Evolutionary conservation across 371 early-diverging fungal species (phyloP).

Genomic region (Syncephalis fuscata): DNA sequence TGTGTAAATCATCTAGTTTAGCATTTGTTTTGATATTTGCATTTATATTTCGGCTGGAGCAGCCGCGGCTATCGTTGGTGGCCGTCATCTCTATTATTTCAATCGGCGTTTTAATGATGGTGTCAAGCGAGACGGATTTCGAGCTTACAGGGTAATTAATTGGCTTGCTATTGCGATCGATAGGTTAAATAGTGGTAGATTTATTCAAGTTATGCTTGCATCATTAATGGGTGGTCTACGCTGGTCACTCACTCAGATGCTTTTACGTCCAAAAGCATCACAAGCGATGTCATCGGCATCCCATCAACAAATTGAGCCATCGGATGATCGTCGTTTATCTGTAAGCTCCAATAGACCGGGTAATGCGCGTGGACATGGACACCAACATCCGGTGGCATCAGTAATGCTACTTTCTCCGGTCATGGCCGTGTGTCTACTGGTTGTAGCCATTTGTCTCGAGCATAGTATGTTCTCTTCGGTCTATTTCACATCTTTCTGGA

Average conservation of each 20-base stretch:
- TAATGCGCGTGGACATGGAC: slow-evolving; percentile 1
- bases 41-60: slow-evolving; percentile 72
- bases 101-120: slow-evolving; percentile 70
- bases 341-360: neutral
- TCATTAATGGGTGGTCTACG: slow-evolving; percentile 64
- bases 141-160: slow-evolving; percentile 37
- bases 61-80: slow-evolving; percentile 37
- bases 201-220: slow-evolving; percentile 44
- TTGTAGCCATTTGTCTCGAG: slow-evolving; percentile 12
- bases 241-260: slow-evolving; percentile 72
- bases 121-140: slow-evolving; percentile 60
- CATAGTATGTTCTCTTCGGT: slow-evolving; percentile 19
- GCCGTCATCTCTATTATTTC: slow-evolving; percentile 61
- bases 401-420: slow-evolving; percentile 21
- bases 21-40: slow-evolving; percentile 83
- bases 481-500: slow-evolving; percentile 21
- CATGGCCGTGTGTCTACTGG: slow-evolving; percentile 19
- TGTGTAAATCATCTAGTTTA: slow-evolving; percentile 60
- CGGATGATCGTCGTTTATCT: neutral
- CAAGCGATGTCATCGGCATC: neutral
- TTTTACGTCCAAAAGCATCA: slow-evolving; percentile 37
- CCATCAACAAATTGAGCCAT: no score
- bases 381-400: slow-evolving; percentile 30
- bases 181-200: slow-evolving; percentile 8
- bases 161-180: neutral